phyloP scores from a whole-genome alignment of 2,329 filamentous ascomycete genomes.

The Penicillium sp. region DNA sequence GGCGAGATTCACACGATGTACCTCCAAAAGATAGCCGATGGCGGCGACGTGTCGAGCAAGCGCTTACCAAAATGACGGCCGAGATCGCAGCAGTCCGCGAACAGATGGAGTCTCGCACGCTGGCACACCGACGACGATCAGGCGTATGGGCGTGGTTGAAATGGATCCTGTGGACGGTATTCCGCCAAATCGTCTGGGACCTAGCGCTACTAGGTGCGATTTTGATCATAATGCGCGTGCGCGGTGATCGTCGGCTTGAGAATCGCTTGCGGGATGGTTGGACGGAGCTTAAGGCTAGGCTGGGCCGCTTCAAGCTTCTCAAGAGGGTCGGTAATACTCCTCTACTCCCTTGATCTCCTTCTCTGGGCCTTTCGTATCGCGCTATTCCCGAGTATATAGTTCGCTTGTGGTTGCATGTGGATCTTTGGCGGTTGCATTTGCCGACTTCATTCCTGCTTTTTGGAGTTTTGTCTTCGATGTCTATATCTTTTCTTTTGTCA shows the following conservation, averaged over 20 bases:
- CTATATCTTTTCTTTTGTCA: slow-evolving; percentile 17
- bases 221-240: slow-evolving; percentile 43
- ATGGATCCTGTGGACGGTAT: slow-evolving; percentile 66
- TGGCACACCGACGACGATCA: slow-evolving; percentile 66
- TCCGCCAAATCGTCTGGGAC: slow-evolving; percentile 75
- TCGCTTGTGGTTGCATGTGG: background rate
- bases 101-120: slow-evolving; percentile 75
- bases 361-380: background rate
- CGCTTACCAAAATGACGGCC: slow-evolving; percentile 83
- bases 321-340: slow-evolving; percentile 23
- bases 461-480: slow-evolving; percentile 8
- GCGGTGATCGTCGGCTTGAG: slow-evolving; percentile 45
- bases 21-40: slow-evolving; percentile 72
- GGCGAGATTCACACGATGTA: slow-evolving; percentile 81
- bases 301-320: slow-evolving; percentile 29
- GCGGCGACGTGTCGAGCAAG: slow-evolving; percentile 78
- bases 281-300: slow-evolving; percentile 33
- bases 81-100: slow-evolving; percentile 91
- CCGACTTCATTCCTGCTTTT: background rate
- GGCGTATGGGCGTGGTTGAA: slow-evolving; percentile 67
- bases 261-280: slow-evolving; percentile 34
- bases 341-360: slow-evolving; percentile 23
- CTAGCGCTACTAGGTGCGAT: slow-evolving; percentile 50
- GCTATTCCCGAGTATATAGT: background rate
- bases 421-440: slow-evolving; percentile 6